Percentiles rank a stretch among this genome's conserved stretches.
Evolutionary conservation across 805 yeast genomes (phyloP).

Genomic region (Cephaloascus albidus): DNA sequence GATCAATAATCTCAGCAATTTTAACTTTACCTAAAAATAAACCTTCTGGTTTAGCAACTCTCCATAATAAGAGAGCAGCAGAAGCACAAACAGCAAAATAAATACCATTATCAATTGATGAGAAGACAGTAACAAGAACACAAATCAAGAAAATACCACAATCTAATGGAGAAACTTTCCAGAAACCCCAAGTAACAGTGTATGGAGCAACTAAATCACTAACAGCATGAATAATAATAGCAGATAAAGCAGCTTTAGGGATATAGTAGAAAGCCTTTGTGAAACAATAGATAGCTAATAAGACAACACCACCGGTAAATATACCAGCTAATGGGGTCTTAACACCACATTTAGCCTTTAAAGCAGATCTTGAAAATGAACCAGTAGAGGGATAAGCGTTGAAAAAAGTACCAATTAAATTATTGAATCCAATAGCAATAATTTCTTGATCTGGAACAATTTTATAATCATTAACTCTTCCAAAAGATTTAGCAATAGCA

Average conservation of each 20-base stretch:
- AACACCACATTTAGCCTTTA: conserved; percentile 92
- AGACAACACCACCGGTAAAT: conserved; percentile 81
- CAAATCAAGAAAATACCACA: conserved; percentile 64
- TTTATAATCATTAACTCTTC: conserved; percentile 84
- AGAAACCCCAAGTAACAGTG: conserved; percentile 57
- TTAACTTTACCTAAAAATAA: conserved; percentile 72
- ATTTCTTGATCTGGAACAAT: conserved; percentile 90
- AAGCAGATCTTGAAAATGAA: conserved; percentile 89
- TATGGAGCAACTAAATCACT: conserved; percentile 72
- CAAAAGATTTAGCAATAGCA: conserved; percentile 89
- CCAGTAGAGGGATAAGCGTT: conserved; percentile 95
- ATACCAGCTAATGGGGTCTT: conserved; percentile 90
- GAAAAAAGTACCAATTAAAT: conserved; percentile 86
- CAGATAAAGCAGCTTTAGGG: conserved; percentile 82
- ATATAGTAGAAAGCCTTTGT: conserved; percentile 81
- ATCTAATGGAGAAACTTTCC: conserved; percentile 69
- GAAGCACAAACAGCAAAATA: conserved; percentile 88
- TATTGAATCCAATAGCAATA: conserved; percentile 87
- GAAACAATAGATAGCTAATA: conserved; percentile 76
- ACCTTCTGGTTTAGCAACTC: conserved; percentile 75
- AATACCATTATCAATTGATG: conserved; percentile 80
- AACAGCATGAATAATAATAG: conserved; percentile 90
- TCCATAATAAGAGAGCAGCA: conserved; percentile 60
- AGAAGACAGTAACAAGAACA: conserved; percentile 65
- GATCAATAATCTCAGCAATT: conserved; percentile 64